These are phyloP conservation scores for Fusarium devonianum DNA, from an alignment of 2,329 filamentous ascomycete genomes.

Conservation along the genomic window DNA sequence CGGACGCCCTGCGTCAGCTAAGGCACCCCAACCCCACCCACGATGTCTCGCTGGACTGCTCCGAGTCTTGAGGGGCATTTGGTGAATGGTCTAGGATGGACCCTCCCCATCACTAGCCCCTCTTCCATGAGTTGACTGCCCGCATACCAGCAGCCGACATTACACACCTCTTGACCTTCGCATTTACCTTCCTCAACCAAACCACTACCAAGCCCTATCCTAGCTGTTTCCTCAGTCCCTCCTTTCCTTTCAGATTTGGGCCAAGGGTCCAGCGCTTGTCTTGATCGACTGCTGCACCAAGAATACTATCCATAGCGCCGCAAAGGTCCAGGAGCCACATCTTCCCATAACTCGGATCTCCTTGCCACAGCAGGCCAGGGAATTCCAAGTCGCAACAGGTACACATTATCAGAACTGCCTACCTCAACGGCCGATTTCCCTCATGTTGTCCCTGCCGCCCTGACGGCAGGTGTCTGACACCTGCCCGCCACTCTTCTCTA, in stretches of 20 bases:
- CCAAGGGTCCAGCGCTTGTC: slow-evolving; percentile 13
- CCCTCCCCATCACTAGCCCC: slow-evolving; percentile 36
- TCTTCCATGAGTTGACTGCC: slow-evolving; percentile 40
- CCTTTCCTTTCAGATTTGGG: neutral
- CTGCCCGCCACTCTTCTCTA: slow-evolving; percentile 27
- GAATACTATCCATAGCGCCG: slow-evolving; percentile 15
- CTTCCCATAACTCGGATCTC: neutral
- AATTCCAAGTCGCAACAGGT: slow-evolving; percentile 26
- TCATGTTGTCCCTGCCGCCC: slow-evolving; percentile 21
- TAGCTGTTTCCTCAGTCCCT: neutral
- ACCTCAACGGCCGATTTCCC: slow-evolving; percentile 11
- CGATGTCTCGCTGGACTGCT: slow-evolving; percentile 22
- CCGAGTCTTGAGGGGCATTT: slow-evolving; percentile 13
- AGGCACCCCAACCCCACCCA: slow-evolving; percentile 28
- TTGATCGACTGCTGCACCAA: slow-evolving; percentile 15
- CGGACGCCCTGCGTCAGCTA: slow-evolving; percentile 34
- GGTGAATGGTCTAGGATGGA: slow-evolving; percentile 18
- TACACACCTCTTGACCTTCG: slow-evolving; percentile 35
- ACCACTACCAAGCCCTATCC: slow-evolving; percentile 23
- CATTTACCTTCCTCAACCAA: slow-evolving; percentile 9
- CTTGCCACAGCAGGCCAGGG: neutral
- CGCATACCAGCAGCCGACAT: slow-evolving; percentile 36
- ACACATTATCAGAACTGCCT: slow-evolving; percentile 28
- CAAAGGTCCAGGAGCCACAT: too few species aligned
- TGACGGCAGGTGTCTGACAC: slow-evolving; percentile 31